Evolutionary conservation across 2,329 filamentous ascomycete species (phyloP).

Genomic region (Aspergillus alliaceus): DNA sequence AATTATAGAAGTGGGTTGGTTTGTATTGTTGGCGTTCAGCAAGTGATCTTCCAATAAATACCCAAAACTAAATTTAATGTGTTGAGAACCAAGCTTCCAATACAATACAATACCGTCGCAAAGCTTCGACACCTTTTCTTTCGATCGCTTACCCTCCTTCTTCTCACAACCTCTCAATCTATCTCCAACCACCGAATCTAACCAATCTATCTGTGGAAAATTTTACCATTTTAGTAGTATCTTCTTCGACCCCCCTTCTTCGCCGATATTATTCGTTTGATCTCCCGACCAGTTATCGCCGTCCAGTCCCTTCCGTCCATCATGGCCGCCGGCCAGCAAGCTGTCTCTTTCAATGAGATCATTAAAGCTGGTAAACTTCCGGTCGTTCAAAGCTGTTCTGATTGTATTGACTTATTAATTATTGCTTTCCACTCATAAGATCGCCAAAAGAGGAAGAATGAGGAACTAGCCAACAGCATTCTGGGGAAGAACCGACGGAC

Average conservation of each 20-base stretch:
- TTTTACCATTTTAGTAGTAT: background rate
- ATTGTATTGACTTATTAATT: background rate
- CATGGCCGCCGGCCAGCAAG: conserved; percentile 40
- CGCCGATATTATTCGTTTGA: background rate
- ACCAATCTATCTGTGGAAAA: background rate
- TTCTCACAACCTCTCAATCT: background rate
- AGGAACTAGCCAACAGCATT: conserved; percentile 59
- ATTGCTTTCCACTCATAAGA: conserved; percentile 32
- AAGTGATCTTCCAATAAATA: too few relatives aligned
- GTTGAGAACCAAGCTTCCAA: background rate
- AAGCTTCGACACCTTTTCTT: background rate
- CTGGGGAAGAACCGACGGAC: conserved; percentile 55
- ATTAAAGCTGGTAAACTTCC: conserved; percentile 49
- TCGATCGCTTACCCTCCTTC: background rate
- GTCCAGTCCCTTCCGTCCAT: conserved; percentile 5
- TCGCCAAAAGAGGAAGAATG: conserved; percentile 56
- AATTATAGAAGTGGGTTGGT: background rate
- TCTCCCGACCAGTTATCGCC: background rate
- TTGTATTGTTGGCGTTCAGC: background rate
- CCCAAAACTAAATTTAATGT: background rate
- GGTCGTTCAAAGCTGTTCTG: conserved; percentile 6
- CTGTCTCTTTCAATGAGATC: conserved; percentile 52
- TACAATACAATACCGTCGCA: background rate
- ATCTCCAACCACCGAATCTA: background rate
- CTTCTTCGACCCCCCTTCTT: background rate